Evolutionary conservation across 1,284 basidiomycete genomes (phyloP).

Genomic region (Apiotrichum brassicae): DNA sequence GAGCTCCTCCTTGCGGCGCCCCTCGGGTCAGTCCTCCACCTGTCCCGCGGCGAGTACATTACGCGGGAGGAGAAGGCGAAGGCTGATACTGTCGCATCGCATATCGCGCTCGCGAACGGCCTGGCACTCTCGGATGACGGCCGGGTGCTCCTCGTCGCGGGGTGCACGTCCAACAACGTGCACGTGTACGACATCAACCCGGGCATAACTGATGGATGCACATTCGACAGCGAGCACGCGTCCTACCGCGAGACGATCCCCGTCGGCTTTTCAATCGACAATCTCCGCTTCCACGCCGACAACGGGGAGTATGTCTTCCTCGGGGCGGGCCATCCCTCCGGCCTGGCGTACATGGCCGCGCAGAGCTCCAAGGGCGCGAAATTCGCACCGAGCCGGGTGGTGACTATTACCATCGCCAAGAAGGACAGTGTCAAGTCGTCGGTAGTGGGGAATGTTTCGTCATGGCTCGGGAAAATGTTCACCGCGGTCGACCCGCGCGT

Average conservation of each 20-base stretch:
- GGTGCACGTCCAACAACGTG: neutral
- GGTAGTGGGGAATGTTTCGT: neutral
- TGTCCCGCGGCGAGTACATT: neutral
- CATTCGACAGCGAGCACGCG: neutral
- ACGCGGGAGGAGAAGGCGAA: neutral
- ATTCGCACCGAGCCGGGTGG: neutral
- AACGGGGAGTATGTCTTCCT: constrained; percentile 4
- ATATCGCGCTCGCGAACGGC: neutral
- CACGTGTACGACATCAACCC: constrained; percentile 12
- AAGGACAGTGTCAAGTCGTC: neutral
- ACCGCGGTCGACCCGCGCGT: constrained; percentile 3
- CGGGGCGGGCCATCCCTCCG: constrained; percentile 5
- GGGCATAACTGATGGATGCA: neutral
- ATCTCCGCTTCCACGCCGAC: constrained; percentile 1
- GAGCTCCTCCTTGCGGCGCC: constrained; percentile 4
- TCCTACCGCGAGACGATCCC: constrained; percentile 9
- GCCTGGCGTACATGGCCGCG: neutral
- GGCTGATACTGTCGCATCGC: neutral
- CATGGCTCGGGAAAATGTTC: constrained; percentile 5
- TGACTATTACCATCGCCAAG: neutral
- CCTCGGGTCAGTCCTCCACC: neutral
- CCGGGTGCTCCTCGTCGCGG: constrained; percentile 2
- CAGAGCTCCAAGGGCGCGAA: neutral
- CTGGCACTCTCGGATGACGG: constrained; percentile 3
- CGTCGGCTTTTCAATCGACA: constrained; percentile 7